These are phyloP conservation scores for Phytophthora nicotianae DNA, from an alignment of 352 stramenopile species.

Conservation along the genomic window DNA sequence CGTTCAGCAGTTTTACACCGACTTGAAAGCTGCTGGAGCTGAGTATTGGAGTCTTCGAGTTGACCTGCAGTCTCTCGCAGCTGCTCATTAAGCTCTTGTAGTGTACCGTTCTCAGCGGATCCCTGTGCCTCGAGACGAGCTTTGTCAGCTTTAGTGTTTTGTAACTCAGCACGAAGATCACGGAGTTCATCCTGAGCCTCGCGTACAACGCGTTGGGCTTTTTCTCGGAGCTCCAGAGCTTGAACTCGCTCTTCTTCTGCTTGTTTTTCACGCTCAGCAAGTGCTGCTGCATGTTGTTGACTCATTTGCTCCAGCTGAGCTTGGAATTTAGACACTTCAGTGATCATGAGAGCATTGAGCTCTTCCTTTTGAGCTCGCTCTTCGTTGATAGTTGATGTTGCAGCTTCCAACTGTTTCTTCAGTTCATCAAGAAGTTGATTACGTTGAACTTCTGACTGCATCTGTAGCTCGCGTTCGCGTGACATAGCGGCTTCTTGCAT, in stretches of 20 bases:
- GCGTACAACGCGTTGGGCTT: constrained; percentile 29
- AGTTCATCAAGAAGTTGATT: constrained; percentile 48
- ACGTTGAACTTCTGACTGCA: constrained; percentile 45
- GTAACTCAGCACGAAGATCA: constrained; percentile 38
- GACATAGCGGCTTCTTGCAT: constrained; percentile 23
- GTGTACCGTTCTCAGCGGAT: constrained; percentile 49
- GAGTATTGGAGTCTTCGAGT: constrained; percentile 36
- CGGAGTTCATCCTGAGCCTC: constrained; percentile 39
- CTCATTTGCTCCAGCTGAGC: constrained; percentile 41
- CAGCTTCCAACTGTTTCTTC: constrained; percentile 42
- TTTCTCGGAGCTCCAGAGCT: constrained; percentile 37
- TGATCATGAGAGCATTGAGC: constrained; percentile 60
- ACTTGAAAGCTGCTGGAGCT: constrained; percentile 41
- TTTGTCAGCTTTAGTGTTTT: constrained; percentile 47
- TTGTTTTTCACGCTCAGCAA: constrained; percentile 27
- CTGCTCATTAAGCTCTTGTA: constrained; percentile 67
- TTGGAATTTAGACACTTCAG: constrained; percentile 54
- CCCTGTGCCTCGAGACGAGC: constrained; percentile 50
- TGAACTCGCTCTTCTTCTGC: constrained; percentile 35
- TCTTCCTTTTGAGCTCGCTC: constrained; percentile 73
- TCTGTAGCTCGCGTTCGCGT: constrained; percentile 48
- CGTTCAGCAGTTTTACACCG: constrained; percentile 38
- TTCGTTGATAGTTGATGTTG: constrained; percentile 34
- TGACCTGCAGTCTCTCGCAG: constrained; percentile 45
- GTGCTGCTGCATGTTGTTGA: constrained; percentile 19